Evolutionary conservation across 129 eudicot species (phyloP).

Genomic region (Daucus carota): DH1_v3.0 NC_030386.2:29791501-29792000

Average conservation of each 20-base stretch:
- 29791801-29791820: not conserved
- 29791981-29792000: constrained; percentile 5
- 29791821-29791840: too few relatives aligned
- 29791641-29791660: not conserved
- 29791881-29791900: not conserved
- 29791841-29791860: not conserved
- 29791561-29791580: not conserved
- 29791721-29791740: not conserved
- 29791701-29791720: not conserved
- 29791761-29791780: constrained; percentile 8
- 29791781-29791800: not conserved
- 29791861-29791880: too few relatives aligned
- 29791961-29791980: constrained; percentile 5
- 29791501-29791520: not conserved
- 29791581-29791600: not conserved
- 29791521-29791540: not conserved
- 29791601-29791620: constrained; percentile 3
- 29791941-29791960: not conserved
- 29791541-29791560: not conserved
- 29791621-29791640: not conserved
- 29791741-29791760: constrained; percentile 6
- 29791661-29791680: not conserved
- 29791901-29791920: not conserved
- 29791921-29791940: not conserved
- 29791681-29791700: not conserved